phyloP scores from a whole-genome alignment of 139 green algal species.

The Zygnema circumcarinatum region DNA sequence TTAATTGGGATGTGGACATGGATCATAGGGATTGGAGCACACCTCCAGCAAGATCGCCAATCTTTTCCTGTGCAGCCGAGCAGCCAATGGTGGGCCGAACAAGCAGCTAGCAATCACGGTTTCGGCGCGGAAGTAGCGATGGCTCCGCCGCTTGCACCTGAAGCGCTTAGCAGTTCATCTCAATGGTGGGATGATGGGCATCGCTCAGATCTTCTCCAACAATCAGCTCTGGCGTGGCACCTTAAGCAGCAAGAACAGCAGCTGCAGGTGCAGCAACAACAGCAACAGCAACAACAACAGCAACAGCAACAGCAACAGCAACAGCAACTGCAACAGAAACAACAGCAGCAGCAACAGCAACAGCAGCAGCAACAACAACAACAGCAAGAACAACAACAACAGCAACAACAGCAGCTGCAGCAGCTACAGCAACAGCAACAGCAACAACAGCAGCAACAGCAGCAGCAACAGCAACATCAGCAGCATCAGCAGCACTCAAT shows the following conservation, averaged over 20 bases:
- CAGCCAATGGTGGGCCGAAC: background rate
- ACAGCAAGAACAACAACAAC: slow-evolving; percentile 4
- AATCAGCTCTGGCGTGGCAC: background rate
- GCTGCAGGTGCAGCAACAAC: background rate
- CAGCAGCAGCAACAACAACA: slow-evolving; percentile 41
- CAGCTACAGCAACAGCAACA: slow-evolving; percentile 34
- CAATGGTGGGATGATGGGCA: background rate
- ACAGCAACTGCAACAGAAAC: slow-evolving; percentile 17
- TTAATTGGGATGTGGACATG: too few species aligned
- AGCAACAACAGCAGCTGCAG: slow-evolving; percentile 16
- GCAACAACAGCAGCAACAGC: background rate
- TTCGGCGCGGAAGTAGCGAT: background rate
- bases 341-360: background rate
- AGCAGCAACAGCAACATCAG: slow-evolving; percentile 20
- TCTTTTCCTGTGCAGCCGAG: too few species aligned
- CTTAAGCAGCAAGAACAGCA: background rate
- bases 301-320: slow-evolving; percentile 25
- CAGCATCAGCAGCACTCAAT: slow-evolving; percentile 17
- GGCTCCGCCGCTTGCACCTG: background rate
- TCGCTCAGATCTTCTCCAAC: background rate
- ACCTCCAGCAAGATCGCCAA: too few species aligned
- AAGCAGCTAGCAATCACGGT: background rate
- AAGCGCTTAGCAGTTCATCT: background rate
- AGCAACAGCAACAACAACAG: background rate
- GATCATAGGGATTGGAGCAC: too few species aligned